Evolutionary conservation across 192 early-diverging fungal genomes (phyloP), one percentile per base, ranked within the genome.

Genomic region (Backusella tuberculispora): DNA sequence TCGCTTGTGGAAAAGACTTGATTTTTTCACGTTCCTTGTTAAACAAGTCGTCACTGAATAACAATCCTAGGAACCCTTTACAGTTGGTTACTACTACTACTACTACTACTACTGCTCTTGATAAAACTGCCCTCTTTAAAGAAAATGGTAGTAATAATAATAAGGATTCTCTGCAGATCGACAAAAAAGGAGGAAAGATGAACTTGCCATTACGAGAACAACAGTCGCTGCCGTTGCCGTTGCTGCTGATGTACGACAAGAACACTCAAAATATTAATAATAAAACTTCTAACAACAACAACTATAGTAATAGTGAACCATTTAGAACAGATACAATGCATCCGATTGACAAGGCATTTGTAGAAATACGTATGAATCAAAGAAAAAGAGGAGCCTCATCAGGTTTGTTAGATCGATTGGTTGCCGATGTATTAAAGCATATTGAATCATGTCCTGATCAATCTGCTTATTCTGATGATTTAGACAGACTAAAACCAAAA

Each of bases 371-470:
- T 24, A 60, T 24, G 21, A 60, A 60, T 26, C 53, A 60, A 60
- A 13, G 10, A 60, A 60, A 60, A 60, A 26, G 10, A 34, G 29
- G 29, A 0, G 24, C 21, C 8, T 50, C 48, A 2, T 68, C 43
- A 6, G 9, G 48, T 21, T 60, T 21, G 12, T 24, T 69, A 9
- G 68, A 69, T 69, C 42, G 26, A 29, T 29, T 69, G 42, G 44
- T 69, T 13, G 68, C 44, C 1, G 68, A 69, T 47, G 68, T 69
- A 12, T 47, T 69, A 17, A 69, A 47, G 5, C 68, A 69, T 47
- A 69, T 69, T 47, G 68, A 69, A 37, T 69, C 68, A 15, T 69
- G 68, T 34, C 42, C 68, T 47, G 43, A 69, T 44, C 42, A 69
- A 47, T 6, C 45, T 24, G 68, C 44, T 29, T 69, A 69, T 15